phyloP scores from a whole-genome alignment of 345 rosid genomes.

The Hibiscus syriacus region DNA sequence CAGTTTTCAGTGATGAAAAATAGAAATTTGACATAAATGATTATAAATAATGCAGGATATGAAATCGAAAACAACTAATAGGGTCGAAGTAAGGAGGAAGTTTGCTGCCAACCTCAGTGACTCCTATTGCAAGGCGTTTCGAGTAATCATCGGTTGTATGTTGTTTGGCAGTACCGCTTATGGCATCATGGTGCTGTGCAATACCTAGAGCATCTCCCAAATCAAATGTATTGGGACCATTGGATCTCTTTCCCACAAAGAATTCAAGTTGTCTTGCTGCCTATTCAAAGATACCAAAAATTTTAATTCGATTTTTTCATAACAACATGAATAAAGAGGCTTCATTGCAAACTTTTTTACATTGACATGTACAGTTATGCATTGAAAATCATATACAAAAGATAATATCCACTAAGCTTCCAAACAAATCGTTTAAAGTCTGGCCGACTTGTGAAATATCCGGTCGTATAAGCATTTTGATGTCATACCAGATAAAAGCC shows the following conservation, averaged over 20 bases:
- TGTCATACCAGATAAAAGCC: constrained; percentile 78
- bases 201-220: constrained; percentile 78
- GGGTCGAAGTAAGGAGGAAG: constrained; percentile 7
- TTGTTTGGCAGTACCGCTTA: constrained; percentile 80
- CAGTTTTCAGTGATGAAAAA: neutral
- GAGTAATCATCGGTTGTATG: constrained; percentile 74
- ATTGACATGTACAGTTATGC: neutral
- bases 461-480: neutral
- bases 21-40: neutral
- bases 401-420: no score
- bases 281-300: constrained; percentile 23
- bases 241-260: constrained; percentile 51
- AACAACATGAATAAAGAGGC: neutral
- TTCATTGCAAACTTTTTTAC: neutral
- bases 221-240: constrained; percentile 39
- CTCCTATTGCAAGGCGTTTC: constrained; percentile 63
- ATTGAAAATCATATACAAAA: neutral
- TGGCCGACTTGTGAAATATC: no score
- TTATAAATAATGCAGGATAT: neutral
- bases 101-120: constrained; percentile 44
- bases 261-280: constrained; percentile 85
- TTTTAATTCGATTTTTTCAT: neutral
- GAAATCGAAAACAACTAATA: neutral
- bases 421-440: no score
- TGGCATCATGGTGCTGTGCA: constrained; percentile 87